Evolutionary conservation across 352 stramenopile species (phyloP).

Genomic region (Blastocystis sp.): DNA sequence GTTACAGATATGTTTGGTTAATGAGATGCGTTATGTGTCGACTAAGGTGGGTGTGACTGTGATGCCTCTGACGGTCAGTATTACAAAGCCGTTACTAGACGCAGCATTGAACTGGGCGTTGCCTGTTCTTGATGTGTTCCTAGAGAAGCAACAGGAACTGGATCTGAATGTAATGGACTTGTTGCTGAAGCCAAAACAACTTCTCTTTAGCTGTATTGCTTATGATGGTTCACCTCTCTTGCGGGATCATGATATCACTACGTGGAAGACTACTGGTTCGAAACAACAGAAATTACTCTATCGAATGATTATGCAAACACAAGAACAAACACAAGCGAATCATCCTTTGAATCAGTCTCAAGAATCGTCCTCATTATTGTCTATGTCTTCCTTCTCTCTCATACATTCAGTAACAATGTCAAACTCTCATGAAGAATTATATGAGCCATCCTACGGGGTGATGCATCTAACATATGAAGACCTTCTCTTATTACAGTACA

Average conservation of each 20-base stretch:
- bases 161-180: conserved; percentile 30
- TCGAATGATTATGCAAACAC: not conserved
- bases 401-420: not conserved
- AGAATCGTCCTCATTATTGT: not conserved
- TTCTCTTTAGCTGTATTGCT: conserved; percentile 52
- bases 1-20: conserved; percentile 25
- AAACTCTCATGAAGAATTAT: not conserved
- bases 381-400: not conserved
- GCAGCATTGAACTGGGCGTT: not conserved
- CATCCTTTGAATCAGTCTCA: not conserved
- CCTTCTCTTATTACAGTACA: conserved; percentile 56
- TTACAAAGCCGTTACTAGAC: not conserved
- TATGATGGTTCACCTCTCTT: conserved; percentile 19
- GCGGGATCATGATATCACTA: not conserved
- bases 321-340: not conserved
- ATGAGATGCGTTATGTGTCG: conserved; percentile 27
- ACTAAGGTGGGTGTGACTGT: not conserved
- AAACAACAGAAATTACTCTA: conserved; percentile 32
- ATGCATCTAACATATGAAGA: conserved; percentile 59
- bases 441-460: conserved; percentile 20
- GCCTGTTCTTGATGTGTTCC: not conserved
- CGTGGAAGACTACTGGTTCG: not conserved
- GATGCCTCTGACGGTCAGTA: not conserved
- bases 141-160: conserved; percentile 28
- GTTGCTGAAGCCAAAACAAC: conserved; percentile 49